These are phyloP conservation scores for Pezicula rhizophila DNA, from an alignment of 2,329 filamentous ascomycete species.

Conservation along the genomic window DNA sequence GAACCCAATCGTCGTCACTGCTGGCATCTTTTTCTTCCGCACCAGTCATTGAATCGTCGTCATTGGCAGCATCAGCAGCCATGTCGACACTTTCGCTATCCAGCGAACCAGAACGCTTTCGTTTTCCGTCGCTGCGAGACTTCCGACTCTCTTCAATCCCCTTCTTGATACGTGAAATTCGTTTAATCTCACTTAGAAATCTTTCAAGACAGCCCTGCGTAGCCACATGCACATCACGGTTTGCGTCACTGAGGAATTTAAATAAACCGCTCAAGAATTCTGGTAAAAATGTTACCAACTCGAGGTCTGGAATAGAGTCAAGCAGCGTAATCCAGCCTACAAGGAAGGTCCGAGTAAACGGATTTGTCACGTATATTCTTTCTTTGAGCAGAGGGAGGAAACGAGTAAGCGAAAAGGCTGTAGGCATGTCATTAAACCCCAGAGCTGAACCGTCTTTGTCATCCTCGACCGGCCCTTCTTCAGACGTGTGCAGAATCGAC, in stretches of 20 bases:
- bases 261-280: slow-evolving; percentile 86
- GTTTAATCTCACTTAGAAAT: slow-evolving; percentile 89
- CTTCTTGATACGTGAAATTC: slow-evolving; percentile 87
- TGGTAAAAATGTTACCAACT: slow-evolving; percentile 86
- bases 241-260: slow-evolving; percentile 86
- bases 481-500: slow-evolving; percentile 68
- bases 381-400: slow-evolving; percentile 95
- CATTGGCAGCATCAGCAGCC: slow-evolving; percentile 51
- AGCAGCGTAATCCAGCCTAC: slow-evolving; percentile 94
- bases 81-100: slow-evolving; percentile 51
- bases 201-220: slow-evolving; percentile 85
- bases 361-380: slow-evolving; percentile 88
- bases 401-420: slow-evolving; percentile 81
- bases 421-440: slow-evolving; percentile 54
- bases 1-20: slow-evolving; percentile 90
- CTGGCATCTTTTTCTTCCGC: slow-evolving; percentile 54
- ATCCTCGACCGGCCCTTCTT: slow-evolving; percentile 43
- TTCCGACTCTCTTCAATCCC: slow-evolving; percentile 83
- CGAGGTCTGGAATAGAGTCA: slow-evolving; percentile 93
- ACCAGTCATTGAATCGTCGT: slow-evolving; percentile 51
- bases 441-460: slow-evolving; percentile 37
- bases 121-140: slow-evolving; percentile 52
- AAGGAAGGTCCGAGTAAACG: slow-evolving; percentile 89
- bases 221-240: slow-evolving; percentile 88
- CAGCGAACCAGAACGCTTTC: slow-evolving; percentile 63